Evolutionary conservation across 139 green algal species (phyloP).

Genomic region (Prasinococcaceae sp.): DNA sequence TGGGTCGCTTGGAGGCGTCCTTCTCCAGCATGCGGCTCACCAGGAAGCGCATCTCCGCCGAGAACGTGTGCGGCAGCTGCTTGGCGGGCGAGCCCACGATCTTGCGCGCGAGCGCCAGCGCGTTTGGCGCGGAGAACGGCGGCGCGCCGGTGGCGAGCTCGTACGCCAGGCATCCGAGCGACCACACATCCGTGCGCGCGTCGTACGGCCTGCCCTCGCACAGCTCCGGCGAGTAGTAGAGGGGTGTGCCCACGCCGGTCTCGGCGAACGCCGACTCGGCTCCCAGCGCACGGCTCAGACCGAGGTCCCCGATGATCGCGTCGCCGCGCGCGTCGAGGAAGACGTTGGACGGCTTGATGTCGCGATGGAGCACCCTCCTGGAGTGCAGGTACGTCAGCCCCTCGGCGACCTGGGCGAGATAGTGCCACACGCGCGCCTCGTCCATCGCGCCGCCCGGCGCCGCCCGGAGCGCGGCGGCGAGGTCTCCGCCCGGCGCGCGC

Average conservation of each 20-base stretch:
- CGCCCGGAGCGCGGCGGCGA: too few species aligned
- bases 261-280: neutral
- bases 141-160: conserved; percentile 22
- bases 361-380: conserved; percentile 54
- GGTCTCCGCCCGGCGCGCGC: too few species aligned
- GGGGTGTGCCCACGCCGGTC: neutral
- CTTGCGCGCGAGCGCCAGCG: too few species aligned
- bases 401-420: conserved; percentile 25
- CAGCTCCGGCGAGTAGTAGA: conserved; percentile 15
- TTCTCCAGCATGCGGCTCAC: too few species aligned
- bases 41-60: too few species aligned
- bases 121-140: too few species aligned
- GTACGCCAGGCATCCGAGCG: conserved; percentile 19
- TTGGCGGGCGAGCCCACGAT: too few species aligned
- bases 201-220: conserved; percentile 19
- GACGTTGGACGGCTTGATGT: conserved; percentile 75
- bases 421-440: too few species aligned
- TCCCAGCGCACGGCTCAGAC: neutral
- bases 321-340: conserved; percentile 32
- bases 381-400: conserved; percentile 53
- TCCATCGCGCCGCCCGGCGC: too few species aligned
- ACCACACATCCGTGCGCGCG: conserved; percentile 14
- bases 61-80: too few species aligned
- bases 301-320: neutral
- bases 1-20: too few species aligned